A percentile compares a stretch with the other conserved stretches of the same genome.
Conservation (phyloP, 1,284 basidiomycete species). For the Cryptococcus sp. region DNA sequence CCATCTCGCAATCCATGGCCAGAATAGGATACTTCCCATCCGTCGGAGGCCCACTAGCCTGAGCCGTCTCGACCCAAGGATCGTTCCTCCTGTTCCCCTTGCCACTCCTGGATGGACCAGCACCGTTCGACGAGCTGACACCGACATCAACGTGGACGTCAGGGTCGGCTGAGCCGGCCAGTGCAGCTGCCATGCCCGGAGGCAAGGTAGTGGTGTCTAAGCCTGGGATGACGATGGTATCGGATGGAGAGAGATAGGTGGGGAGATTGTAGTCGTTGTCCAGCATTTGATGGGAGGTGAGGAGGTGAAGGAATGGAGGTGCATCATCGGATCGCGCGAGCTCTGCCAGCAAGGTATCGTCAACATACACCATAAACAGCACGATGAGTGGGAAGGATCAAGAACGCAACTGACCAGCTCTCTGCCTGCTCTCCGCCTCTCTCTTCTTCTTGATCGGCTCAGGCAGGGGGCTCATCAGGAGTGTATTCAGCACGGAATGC, state of each 20-base stretch:
- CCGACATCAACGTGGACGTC: conserved; percentile 16
- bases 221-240: conserved; percentile 35
- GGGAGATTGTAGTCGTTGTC: conserved; percentile 87
- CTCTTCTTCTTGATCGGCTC: conserved; percentile 68
- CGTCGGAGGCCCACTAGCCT: conserved; percentile 43
- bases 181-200: conserved; percentile 7
- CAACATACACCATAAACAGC: too few relatives aligned
- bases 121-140: conserved; percentile 6
- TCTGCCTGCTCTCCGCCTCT: conserved; percentile 55
- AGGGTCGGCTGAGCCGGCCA: conserved; percentile 6
- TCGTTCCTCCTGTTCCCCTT: conserved; percentile 61
- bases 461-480: conserved; percentile 77
- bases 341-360: conserved; percentile 4
- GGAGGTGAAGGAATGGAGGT: conserved; percentile 66
- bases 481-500: conserved; percentile 78
- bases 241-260: conserved; percentile 63
- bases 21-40: conserved; percentile 45
- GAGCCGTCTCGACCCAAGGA: conserved; percentile 69
- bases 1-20: conserved; percentile 91
- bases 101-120: conserved; percentile 1
- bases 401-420: conserved; percentile 29
- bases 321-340: conserved; percentile 24
- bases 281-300: conserved; percentile 79
- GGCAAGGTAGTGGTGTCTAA: conserved; percentile 13
- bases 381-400: neutral